Percentiles rank a stretch among this genome's conserved stretches.
These are phyloP conservation scores for Tetraselmis chui DNA, from an alignment of 139 green algal species.

Conservation along the genomic window DNA sequence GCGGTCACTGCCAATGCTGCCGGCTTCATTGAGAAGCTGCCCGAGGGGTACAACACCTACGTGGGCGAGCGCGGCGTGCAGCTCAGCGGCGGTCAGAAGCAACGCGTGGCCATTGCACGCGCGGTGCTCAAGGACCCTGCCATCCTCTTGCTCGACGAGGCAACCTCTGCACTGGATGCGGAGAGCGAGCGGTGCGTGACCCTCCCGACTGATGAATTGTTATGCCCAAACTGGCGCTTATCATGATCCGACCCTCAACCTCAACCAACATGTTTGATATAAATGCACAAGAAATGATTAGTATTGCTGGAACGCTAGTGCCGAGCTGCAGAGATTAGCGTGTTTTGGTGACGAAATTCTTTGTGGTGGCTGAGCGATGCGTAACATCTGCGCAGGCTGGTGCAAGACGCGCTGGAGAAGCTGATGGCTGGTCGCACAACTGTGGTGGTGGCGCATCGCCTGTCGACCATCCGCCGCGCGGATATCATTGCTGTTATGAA, in stretches of 20 bases:
- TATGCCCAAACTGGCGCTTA: too few species aligned
- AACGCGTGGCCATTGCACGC: constrained; percentile 56
- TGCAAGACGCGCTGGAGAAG: constrained; percentile 27
- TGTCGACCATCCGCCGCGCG: constrained; percentile 74
- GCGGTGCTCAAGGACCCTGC: constrained; percentile 48
- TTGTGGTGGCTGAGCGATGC: not conserved
- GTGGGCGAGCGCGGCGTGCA: constrained; percentile 46
- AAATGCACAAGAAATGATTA: too few species aligned
- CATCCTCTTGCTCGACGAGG: constrained; percentile 44
- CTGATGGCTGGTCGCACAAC: constrained; percentile 44
- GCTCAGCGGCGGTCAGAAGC: constrained; percentile 58
- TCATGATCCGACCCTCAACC: too few species aligned
- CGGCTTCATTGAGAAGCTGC: constrained; percentile 47
- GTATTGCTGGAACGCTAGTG: too few species aligned
- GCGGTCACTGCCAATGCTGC: constrained; percentile 64
- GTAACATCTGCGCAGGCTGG: constrained; percentile 17
- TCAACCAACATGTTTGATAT: too few species aligned
- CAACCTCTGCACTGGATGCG: constrained; percentile 29
- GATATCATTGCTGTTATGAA: constrained; percentile 74
- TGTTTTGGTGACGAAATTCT: not conserved
- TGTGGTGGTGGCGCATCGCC: constrained; percentile 81
- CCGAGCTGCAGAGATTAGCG: not conserved
- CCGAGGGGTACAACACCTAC: constrained; percentile 39
- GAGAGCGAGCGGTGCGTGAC: constrained; percentile 38
- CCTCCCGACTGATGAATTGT: too few species aligned